phyloP scores from a whole-genome alignment of 2,329 filamentous ascomycete genomes.

The Orbilia brochopaga region DNA sequence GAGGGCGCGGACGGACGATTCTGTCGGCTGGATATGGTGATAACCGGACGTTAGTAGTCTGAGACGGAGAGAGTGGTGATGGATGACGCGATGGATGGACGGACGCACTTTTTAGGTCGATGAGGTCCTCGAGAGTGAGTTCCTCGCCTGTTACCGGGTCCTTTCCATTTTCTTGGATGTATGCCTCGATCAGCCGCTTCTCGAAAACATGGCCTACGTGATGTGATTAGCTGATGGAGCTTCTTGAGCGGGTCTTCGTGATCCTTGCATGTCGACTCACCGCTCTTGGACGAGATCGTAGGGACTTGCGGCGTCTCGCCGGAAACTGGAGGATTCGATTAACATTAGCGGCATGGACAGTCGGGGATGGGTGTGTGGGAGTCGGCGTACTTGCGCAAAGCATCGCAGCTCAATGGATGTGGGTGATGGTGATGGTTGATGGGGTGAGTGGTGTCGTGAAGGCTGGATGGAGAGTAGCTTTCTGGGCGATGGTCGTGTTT shows the following conservation, averaged over 20 bases:
- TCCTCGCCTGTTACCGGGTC: slow-evolving; percentile 90
- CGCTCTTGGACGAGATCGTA: slow-evolving; percentile 92
- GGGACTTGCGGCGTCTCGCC: slow-evolving; percentile 95
- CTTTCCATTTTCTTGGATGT: slow-evolving; percentile 89
- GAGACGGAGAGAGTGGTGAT: slow-evolving; percentile 4
- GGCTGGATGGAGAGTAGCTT: slow-evolving; percentile 20
- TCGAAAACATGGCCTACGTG: slow-evolving; percentile 72
- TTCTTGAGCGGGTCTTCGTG: background rate
- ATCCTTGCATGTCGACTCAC: slow-evolving; percentile 57
- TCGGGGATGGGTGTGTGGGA: background rate
- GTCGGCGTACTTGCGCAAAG: slow-evolving; percentile 46
- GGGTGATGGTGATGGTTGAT: slow-evolving; percentile 7
- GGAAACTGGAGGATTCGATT: slow-evolving; percentile 69
- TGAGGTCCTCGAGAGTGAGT: slow-evolving; percentile 79
- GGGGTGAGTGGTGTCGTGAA: slow-evolving; percentile 10
- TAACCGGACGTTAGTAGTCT: background rate
- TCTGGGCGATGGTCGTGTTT: slow-evolving; percentile 49
- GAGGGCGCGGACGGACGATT: slow-evolving; percentile 85
- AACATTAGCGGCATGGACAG: slow-evolving; percentile 1
- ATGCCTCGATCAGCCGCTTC: slow-evolving; percentile 91
- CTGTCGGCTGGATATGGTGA: slow-evolving; percentile 65
- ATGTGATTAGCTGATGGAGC: slow-evolving; percentile 60
- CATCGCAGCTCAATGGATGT: slow-evolving; percentile 42
- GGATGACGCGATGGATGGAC: no score
- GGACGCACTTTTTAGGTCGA: slow-evolving; percentile 73